Conservation (phyloP, 768 basidiomycete species). For the Rubroboletus pulcherrimus region DNA sequence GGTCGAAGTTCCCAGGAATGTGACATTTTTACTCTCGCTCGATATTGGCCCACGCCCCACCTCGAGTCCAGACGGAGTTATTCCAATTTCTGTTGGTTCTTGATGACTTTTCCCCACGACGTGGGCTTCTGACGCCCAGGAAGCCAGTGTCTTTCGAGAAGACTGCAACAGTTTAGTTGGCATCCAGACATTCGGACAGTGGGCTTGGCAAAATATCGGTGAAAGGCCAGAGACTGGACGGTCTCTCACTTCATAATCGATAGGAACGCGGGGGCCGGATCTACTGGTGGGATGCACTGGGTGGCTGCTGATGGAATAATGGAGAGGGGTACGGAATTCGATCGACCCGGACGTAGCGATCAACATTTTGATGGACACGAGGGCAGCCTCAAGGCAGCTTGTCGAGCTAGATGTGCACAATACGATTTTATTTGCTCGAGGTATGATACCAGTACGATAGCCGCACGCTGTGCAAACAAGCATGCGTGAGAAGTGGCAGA, state of each 20-base stretch:
- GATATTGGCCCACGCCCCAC: neutral
- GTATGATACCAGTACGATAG: neutral
- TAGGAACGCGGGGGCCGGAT: slow-evolving; percentile 14
- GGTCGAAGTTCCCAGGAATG: neutral
- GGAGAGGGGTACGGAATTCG: neutral
- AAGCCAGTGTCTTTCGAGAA: slow-evolving; percentile 3
- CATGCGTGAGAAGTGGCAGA: slow-evolving; percentile 21
- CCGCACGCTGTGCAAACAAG: slow-evolving; percentile 1
- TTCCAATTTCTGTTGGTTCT: slow-evolving; percentile 5
- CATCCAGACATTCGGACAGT: slow-evolving; percentile 1
- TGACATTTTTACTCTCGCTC: neutral
- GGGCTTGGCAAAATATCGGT: neutral
- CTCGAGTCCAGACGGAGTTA: neutral
- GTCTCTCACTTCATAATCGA: slow-evolving; percentile 10
- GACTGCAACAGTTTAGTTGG: neutral
- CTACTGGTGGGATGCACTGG: neutral
- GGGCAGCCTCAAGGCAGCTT: slow-evolving; percentile 24
- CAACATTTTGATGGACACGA: slow-evolving; percentile 14
- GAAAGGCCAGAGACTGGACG: neutral
- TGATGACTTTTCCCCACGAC: neutral
- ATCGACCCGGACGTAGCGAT: slow-evolving; percentile 9
- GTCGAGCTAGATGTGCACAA: neutral
- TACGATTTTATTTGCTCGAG: slow-evolving; percentile 3
- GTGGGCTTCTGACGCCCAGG: slow-evolving; percentile 6
- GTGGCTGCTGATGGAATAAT: neutral